Evolutionary conservation across 2,329 filamentous ascomycete species (phyloP), one percentile per base, ranked within the genome.

Genomic region (Epichloe coenophiala): DNA sequence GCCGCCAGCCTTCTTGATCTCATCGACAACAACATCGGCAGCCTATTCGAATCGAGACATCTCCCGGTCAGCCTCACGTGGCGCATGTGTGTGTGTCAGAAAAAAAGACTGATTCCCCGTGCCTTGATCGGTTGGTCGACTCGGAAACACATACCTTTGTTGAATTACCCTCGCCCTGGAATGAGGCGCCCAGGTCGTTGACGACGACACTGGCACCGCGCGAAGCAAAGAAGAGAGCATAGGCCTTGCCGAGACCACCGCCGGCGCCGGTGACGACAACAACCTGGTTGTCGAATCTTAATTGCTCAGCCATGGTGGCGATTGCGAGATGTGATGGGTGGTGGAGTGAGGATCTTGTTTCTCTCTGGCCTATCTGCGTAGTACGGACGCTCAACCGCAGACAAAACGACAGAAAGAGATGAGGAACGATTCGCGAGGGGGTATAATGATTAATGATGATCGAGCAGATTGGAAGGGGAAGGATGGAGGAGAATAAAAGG

Each of bases 171-270:
- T 96, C 89, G 59, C 93, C 91, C 70, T 93, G 91, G 76, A 93
- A 90, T 45, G 89, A 93, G 47, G 81, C 88, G 55, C 93, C 93
- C 48, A 97, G 78, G 66, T 98, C 93, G 69, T 98, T 98, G 61
- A 98, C 93, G 45, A 98, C 91, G 60, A 95, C 86, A 69, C 85
- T 94, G 60, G 89, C 93, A 62, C 93, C 93, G 64, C 91, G 82
- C 51, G 87, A 89, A 52, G 80, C 93, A 65, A 95, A 97, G 76
- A 95, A 97, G 54, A 84, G 73, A 59, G 94, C 89, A 66, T 85
- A 95, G 62, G 84, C 83, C 68, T 83, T 86, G 60, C 86, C 86
- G 52, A 91, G 73, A 56, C 86, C 86, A 65, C 85, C 86, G 57
- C 86, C 86, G 53, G 86, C 86, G 60, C 86, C 86, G 50, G 86